phyloP scores from a whole-genome alignment of 306 rosid genomes.

The Trichosanthes truncata region DNA sequence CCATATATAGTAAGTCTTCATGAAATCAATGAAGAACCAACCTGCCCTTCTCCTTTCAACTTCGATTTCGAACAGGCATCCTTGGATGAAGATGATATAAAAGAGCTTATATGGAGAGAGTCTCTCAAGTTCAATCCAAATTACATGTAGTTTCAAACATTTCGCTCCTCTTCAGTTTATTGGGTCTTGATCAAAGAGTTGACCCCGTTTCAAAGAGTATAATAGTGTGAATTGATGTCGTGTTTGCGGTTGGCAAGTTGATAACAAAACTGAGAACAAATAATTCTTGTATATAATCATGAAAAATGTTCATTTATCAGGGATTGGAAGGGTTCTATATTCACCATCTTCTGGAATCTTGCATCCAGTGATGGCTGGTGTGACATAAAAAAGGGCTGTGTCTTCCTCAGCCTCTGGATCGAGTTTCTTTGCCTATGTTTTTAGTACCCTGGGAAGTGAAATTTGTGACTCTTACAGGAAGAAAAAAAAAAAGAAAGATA shows the following conservation, averaged over 20 bases:
- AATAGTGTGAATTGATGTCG: background rate
- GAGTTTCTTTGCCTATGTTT: background rate
- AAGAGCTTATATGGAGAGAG: conserved; percentile 87
- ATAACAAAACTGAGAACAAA: background rate
- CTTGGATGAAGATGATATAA: conserved; percentile 81
- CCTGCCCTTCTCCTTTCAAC: conserved; percentile 62
- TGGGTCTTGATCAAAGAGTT: conserved; percentile 6
- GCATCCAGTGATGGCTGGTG: background rate
- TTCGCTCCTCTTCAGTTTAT: background rate
- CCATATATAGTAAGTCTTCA: conserved; percentile 83
- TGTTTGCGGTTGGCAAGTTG: background rate
- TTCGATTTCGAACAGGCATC: conserved; percentile 75
- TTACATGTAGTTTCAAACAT: conserved; percentile 14
- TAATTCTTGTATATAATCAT: background rate
- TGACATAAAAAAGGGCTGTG: background rate
- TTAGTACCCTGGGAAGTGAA: background rate
- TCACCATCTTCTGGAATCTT: background rate
- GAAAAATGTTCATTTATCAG: background rate
- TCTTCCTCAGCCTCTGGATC: background rate
- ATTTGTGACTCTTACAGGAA: background rate
- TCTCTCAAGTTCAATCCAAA: conserved; percentile 43
- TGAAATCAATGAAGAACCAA: conserved; percentile 95
- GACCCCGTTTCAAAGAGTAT: conserved; percentile 1
- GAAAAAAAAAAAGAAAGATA: background rate
- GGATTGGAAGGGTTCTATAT: background rate